Base-by-base conservation (phyloP, 139 green algal species). In the Coelastrella sp. region DNA sequence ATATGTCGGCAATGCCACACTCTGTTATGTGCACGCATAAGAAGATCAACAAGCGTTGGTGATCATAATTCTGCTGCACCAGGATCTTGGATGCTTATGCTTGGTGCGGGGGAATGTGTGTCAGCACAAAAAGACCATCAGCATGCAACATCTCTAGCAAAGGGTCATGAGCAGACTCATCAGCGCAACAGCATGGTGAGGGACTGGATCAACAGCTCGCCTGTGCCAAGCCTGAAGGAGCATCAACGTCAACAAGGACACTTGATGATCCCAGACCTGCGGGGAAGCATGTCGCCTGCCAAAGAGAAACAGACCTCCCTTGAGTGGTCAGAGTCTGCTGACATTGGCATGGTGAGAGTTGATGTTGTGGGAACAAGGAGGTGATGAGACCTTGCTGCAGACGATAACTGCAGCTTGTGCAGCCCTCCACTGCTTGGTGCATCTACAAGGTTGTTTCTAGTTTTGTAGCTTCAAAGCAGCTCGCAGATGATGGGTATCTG, bases 191-290 rank as follows among this genome's bases (percentile, higher is more conserved):
- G n/a, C 50, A 32, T 48, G 2, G 19, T 81, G 1, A 53, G 71
- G 25, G 62, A 62, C 41, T 79, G 71, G 71, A 38, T 79, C 38
- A 38, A 69, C 7, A 40, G 30, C 62, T 41, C 30, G 7, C 27
- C 62, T n/a, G 5, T 30, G 21, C 9, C n/a, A 9, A 50, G 71
- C 4, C 41, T 79, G 19, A 23, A 57, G 9, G 43, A 23, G 8
- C 41, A 79, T 32, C 71, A 79, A 41, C 71, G 50, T 23, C 27
- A 41, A 4, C 71, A 63, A 41, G 41, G 8, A 13, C 71, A 79
- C 11, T 37, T 79, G 41, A 63, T 79, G 41, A 41, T 41, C 27
- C 71, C 71, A 41, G 71, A 79, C 41, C 71, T 79, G 41, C 41
- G 41, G 7, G 27, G 23, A n/a, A n/a, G n/a, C n/a, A n/a, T n/a